A percentile compares a stretch with the other conserved stretches of the same genome.
phyloP scores from a whole-genome alignment of 2,329 filamentous ascomycete genomes.

The Cordyceps militaris region DNA sequence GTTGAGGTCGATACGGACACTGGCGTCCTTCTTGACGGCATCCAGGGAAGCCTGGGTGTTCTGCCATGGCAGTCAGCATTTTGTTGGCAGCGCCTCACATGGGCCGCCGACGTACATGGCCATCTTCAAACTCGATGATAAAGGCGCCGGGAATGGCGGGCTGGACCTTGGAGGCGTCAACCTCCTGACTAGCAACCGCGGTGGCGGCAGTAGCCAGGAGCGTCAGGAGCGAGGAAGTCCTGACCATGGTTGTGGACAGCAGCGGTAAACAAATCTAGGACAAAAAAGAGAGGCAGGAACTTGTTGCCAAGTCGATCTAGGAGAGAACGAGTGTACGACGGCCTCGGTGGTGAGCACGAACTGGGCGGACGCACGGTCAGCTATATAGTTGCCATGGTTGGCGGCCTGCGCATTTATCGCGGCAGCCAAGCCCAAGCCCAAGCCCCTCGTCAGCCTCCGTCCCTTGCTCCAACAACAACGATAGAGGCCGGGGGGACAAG shows the following conservation, averaged over 20 bases:
- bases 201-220: conserved; percentile 29
- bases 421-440: background rate
- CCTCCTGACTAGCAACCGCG: conserved; percentile 13
- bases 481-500: background rate
- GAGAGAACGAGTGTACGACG: background rate
- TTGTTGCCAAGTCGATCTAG: background rate
- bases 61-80: background rate
- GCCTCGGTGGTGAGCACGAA: background rate
- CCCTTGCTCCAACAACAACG: background rate
- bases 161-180: background rate
- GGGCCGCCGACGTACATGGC: conserved; percentile 30
- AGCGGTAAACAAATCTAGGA: background rate
- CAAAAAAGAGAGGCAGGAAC: background rate
- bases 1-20: conserved; percentile 41
- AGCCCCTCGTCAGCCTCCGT: background rate
- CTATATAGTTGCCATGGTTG: background rate
- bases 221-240: conserved; percentile 26
- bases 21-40: conserved; percentile 32
- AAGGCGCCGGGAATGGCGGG: conserved; percentile 39
- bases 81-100: background rate
- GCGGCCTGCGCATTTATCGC: background rate
- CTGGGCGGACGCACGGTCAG: background rate
- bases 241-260: conserved; percentile 28
- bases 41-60: conserved; percentile 33
- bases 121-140: conserved; percentile 47